These are phyloP conservation scores for Neurospora sp. DNA, from an alignment of 2,329 filamentous ascomycete species.

Conservation along the genomic window DNA sequence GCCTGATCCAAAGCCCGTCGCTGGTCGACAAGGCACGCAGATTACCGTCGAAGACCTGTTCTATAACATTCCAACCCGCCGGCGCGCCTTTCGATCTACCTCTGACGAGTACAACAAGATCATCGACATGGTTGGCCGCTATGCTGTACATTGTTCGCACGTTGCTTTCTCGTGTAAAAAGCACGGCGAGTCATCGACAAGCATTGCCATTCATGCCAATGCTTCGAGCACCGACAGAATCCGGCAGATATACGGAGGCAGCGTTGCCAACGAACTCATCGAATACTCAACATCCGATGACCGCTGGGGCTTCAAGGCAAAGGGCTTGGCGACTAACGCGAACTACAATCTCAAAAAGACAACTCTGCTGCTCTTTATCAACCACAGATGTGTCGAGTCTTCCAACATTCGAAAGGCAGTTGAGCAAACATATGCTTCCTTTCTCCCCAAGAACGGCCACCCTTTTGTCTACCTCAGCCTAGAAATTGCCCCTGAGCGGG, in stretches of 20 bases:
- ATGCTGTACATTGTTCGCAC: slow-evolving; percentile 83
- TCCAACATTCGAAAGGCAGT: slow-evolving; percentile 77
- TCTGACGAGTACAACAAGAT: slow-evolving; percentile 98
- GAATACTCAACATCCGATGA: slow-evolving; percentile 61
- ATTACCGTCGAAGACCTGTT: slow-evolving; percentile 96
- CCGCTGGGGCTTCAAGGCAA: slow-evolving; percentile 74
- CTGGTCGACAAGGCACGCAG: slow-evolving; percentile 82
- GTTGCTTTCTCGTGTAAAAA: slow-evolving; percentile 97
- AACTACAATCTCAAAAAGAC: slow-evolving; percentile 93
- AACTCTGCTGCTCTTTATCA: slow-evolving; percentile 84
- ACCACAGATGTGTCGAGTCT: slow-evolving; percentile 89
- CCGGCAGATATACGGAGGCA: slow-evolving; percentile 75
- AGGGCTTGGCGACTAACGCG: slow-evolving; percentile 78
- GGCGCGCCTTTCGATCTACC: slow-evolving; percentile 79
- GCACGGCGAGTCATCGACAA: slow-evolving; percentile 75
- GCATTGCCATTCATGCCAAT: slow-evolving; percentile 65
- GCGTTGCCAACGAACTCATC: slow-evolving; percentile 80
- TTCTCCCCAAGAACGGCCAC: slow-evolving; percentile 86
- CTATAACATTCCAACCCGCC: slow-evolving; percentile 85
- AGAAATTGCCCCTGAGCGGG: slow-evolving; percentile 81
- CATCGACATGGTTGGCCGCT: slow-evolving; percentile 84
- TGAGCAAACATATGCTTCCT: slow-evolving; percentile 79
- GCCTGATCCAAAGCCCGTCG: slow-evolving; percentile 75
- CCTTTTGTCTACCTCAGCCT: slow-evolving; percentile 89
- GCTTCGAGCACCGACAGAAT: slow-evolving; percentile 74